phyloP scores from a whole-genome alignment of 805 yeast genomes.

The Starmerella powellii region DNA sequence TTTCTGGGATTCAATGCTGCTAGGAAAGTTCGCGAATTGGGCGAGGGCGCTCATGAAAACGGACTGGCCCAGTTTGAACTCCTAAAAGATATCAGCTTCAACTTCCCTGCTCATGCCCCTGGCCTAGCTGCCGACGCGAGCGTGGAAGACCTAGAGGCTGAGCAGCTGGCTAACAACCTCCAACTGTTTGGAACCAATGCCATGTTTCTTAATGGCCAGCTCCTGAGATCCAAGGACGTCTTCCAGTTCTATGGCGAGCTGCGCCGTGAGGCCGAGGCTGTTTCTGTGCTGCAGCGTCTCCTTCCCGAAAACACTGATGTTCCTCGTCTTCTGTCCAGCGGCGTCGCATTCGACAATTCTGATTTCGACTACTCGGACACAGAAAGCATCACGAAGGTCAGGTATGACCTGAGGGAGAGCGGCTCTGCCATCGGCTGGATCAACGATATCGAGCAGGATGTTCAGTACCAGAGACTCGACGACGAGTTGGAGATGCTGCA shows the following conservation, averaged over 20 bases:
- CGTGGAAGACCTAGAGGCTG: constrained; percentile 18
- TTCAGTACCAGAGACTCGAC: constrained; percentile 35
- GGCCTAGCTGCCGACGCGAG: constrained; percentile 29
- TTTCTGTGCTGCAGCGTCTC: constrained; percentile 25
- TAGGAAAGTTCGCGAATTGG: constrained; percentile 6
- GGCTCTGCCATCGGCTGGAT: constrained; percentile 45
- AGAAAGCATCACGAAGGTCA: constrained; percentile 1
- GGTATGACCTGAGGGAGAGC: constrained; percentile 29
- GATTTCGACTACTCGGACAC: constrained; percentile 1
- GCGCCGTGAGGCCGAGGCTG: constrained; percentile 30
- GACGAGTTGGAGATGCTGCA: constrained; percentile 35
- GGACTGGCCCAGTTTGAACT: constrained; percentile 4
- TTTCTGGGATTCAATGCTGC: constrained; percentile 22
- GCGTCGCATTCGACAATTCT: constrained; percentile 13
- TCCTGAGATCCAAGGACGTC: constrained; percentile 33
- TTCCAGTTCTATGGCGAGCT: constrained; percentile 30
- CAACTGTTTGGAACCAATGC: constrained; percentile 27
- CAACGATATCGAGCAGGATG: constrained; percentile 63
- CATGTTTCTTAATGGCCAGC: constrained; percentile 53
- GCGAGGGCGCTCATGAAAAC: not conserved
- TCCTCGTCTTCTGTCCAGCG: constrained; percentile 20
- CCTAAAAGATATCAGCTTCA: constrained; percentile 30
- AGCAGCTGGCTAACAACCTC: constrained; percentile 21
- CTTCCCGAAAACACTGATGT: constrained; percentile 31
- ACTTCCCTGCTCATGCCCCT: constrained; percentile 46